phyloP scores from a whole-genome alignment of 2,329 filamentous ascomycete species.

The Emergomyces pasteurianus region DNA sequence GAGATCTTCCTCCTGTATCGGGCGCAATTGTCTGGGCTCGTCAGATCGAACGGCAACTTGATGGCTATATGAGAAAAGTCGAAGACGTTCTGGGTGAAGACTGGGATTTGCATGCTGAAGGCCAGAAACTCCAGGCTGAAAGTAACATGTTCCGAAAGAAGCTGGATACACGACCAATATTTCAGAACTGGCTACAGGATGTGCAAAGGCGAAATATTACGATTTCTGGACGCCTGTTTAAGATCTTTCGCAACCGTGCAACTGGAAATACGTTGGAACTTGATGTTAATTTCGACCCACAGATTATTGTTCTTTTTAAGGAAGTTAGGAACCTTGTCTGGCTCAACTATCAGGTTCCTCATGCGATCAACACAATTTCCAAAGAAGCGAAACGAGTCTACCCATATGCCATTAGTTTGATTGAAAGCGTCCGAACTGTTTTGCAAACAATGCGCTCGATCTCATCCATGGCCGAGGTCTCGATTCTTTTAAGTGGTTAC shows the following conservation, averaged over 20 bases:
- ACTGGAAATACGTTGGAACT: constrained; percentile 81
- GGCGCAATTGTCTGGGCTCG: constrained; percentile 96
- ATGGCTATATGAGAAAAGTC: constrained; percentile 98
- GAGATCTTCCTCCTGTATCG: constrained; percentile 88
- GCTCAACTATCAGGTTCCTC: constrained; percentile 89
- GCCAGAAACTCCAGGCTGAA: constrained; percentile 84
- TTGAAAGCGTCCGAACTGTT: constrained; percentile 95
- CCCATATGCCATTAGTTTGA: constrained; percentile 91
- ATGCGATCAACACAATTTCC: constrained; percentile 86
- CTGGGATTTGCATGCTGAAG: constrained; percentile 89
- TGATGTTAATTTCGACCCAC: constrained; percentile 89
- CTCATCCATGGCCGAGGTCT: constrained; percentile 71
- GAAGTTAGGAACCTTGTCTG: constrained; percentile 93
- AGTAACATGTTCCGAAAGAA: constrained; percentile 93
- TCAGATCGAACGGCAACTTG: constrained; percentile 90
- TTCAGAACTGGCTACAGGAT: constrained; percentile 88
- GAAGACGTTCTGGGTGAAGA: constrained; percentile 91
- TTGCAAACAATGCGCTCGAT: constrained; percentile 80
- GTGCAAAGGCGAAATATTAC: constrained; percentile 79
- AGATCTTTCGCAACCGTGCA: constrained; percentile 77
- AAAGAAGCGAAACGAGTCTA: constrained; percentile 99
- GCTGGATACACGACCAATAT: constrained; percentile 85
- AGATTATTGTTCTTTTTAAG: constrained; percentile 96
- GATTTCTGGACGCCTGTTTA: constrained; percentile 85
- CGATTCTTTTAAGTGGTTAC: constrained; percentile 79